Percentiles rank a stretch among this genome's conserved stretches.
phyloP scores from a whole-genome alignment of 306 rosid species.

The Erythrophleum fordii region DNA sequence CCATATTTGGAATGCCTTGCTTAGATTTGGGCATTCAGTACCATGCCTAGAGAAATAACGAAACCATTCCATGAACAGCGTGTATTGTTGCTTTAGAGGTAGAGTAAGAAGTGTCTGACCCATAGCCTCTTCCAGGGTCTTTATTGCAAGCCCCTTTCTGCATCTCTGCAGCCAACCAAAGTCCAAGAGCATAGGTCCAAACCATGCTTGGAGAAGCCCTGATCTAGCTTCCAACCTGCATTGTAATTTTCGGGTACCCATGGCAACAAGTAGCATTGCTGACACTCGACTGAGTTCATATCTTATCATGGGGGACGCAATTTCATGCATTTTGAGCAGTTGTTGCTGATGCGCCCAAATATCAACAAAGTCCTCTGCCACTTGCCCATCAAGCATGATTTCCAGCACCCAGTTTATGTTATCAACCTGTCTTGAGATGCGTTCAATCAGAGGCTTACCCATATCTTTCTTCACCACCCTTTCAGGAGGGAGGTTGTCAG shows the following conservation, averaged over 20 bases:
- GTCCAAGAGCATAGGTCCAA: conserved; percentile 22
- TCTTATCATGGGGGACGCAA: conserved; percentile 6
- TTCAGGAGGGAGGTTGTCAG: not conserved
- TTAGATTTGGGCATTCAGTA: conserved; percentile 29
- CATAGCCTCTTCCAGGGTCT: conserved; percentile 16
- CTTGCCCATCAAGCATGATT: conserved; percentile 24
- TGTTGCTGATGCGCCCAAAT: conserved; percentile 13
- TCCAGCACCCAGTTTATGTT: conserved; percentile 26
- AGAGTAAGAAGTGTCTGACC: conserved; percentile 30
- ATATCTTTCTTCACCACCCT: not conserved
- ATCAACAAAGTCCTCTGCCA: conserved; percentile 10
- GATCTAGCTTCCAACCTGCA: conserved; percentile 22
- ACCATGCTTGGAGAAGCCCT: conserved; percentile 21
- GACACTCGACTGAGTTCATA: conserved; percentile 24
- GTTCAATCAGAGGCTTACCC: not conserved
- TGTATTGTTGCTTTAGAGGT: conserved; percentile 20
- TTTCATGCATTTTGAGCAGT: conserved; percentile 22
- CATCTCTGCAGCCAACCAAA: conserved; percentile 28
- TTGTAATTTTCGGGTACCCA: conserved; percentile 15
- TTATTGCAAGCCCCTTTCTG: conserved; percentile 11
- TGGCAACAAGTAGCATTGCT: not conserved
- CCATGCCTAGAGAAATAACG: conserved; percentile 20
- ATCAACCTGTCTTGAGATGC: conserved; percentile 22
- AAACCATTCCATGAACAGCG: conserved; percentile 22
- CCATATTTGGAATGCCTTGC: conserved; percentile 28